phyloP scores from a whole-genome alignment of 495 filamentous ascomycete genomes.

The Aspergillus asperescens region DNA sequence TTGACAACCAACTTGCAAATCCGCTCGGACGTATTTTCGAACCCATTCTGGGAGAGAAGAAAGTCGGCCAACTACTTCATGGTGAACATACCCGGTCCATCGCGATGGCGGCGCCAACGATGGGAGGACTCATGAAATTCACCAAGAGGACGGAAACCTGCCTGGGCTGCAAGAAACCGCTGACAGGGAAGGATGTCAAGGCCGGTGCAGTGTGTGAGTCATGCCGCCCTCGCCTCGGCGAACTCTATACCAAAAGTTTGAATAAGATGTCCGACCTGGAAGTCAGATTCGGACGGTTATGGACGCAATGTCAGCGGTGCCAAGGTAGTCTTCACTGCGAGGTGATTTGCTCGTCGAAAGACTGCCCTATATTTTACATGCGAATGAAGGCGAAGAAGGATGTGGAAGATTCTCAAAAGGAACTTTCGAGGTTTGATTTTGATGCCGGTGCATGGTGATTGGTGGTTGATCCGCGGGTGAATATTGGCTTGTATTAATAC shows the following conservation, averaged over 20 bases:
- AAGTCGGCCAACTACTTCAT: slow-evolving; percentile 71
- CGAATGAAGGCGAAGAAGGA: slow-evolving; percentile 99
- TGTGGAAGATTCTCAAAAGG: slow-evolving; percentile 89
- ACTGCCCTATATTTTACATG: slow-evolving; percentile 99
- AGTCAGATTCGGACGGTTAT: slow-evolving; percentile 84
- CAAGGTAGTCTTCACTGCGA: slow-evolving; percentile 97
- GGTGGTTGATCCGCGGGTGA: neutral
- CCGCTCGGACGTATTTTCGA: slow-evolving; percentile 95
- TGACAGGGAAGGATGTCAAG: slow-evolving; percentile 69
- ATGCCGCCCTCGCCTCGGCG: slow-evolving; percentile 77
- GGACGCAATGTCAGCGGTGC: slow-evolving; percentile 98
- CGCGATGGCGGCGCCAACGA: slow-evolving; percentile 77
- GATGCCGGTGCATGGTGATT: slow-evolving; percentile 60
- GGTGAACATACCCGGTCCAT: slow-evolving; percentile 92
- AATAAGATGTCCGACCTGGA: slow-evolving; percentile 85
- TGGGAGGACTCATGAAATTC: slow-evolving; percentile 97
- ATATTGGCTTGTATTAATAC: slow-evolving; percentile 5
- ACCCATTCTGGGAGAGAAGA: slow-evolving; percentile 89
- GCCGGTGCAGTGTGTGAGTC: slow-evolving; percentile 83
- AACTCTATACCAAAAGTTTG: slow-evolving; percentile 89
- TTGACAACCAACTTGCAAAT: slow-evolving; percentile 96
- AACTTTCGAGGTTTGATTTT: slow-evolving; percentile 83
- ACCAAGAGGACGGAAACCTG: slow-evolving; percentile 95
- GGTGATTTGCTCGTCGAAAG: slow-evolving; percentile 91
- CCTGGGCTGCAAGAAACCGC: slow-evolving; percentile 97